Base-by-base conservation (phyloP, 331 rosid genomes). In the Cydonia oblonga region DNA sequence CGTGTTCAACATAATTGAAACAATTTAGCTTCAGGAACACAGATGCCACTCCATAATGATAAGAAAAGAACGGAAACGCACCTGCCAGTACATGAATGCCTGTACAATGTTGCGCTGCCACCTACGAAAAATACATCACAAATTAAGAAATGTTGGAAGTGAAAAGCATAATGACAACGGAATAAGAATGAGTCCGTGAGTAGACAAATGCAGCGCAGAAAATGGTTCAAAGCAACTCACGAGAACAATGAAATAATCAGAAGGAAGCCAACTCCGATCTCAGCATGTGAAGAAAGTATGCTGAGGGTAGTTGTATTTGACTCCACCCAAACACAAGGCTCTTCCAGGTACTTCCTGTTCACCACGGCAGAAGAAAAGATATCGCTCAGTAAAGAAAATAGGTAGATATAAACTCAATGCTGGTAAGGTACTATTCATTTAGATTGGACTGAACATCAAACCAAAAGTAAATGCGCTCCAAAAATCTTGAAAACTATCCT, bases 1-100 rank as follows among this genome's bases (percentile, higher is more conserved):
- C 2, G 24, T 63, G 51, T 59, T 68, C 61, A 76, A 51, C 68
- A 58, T 30, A 33, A 56, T 4, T 22, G 28, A 65, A 29, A 63
- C 25, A 64, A 22, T 52, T 19, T 69, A 33, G 22, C 14, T 44
- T 64, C 67, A 54, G 11, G 30, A n/a, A 70, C 72, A 54, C 22
- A 74, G 14, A 70, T 54, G 22, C 24, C 72, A 33, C 56, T 52
- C 35, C 63, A 66, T n/a, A 66, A 79, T 58, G 20, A 49, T 49
- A 49, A 22, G 8, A 11, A 75, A 74, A 70, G 35, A 67, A 65
- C 49, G 51, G 77, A 67, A 77, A 79, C 82, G 29, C 35, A 93
- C 98, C 98, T 93, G 98, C 96, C 98, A 93, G 83, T 90, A 91
- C 87, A 91, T 82, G 84, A 90, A 91, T 20, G 91, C 75, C 76